Evolutionary conservation across 768 basidiomycete genomes (phyloP), one percentile per base, ranked within the genome.

Genomic region (Amanita fuliginea): DNA sequence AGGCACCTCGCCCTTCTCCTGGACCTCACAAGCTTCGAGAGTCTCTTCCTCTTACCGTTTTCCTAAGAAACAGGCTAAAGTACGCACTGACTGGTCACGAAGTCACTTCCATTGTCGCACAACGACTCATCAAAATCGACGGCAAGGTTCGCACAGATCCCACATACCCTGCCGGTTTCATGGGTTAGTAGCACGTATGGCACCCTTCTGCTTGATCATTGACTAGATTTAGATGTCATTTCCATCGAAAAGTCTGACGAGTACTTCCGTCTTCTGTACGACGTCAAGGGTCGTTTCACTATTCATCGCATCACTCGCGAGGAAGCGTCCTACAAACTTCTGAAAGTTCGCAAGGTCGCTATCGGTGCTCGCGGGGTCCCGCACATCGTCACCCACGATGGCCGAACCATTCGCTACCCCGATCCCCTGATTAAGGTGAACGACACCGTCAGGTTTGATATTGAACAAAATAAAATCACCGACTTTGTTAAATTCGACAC

Each of bases 1-100:
- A 90, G 92, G 93, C 93, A 64, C 91, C 93, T 57, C 87, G 92
- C 60, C 94, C 95, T 51, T 96, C 94, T 49, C 86, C 96, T 58
- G 95, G 96, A 74, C 96, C 96, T 61, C 96, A 99, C 76, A 98
- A 93, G 75, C 90, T 96, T 64, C 86, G 95, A 61, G 96, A 98
- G 77, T 97, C 81, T 56, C 90, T 99, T 51, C 96, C 96, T 51
- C 83, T 99, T 60, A 86, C 84, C 51, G 86, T 99, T 66, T 94
- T 99, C 77, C 87, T 98, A 64, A 89, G 95, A 62, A 97, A 98
- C 77, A 81, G 96, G 66, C 83, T 99, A 74, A 98, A 99, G 77
- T 98, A 98, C 71, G 96, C 96, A 55, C 73, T 99, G 65, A 98
- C 83, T 62, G 94, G 88, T 54, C 87, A 89, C 66, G 96, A 99